Evolutionary conservation across 2,329 filamentous ascomycete genomes (phyloP).

Genomic region (Zymoseptoria tritici): DNA sequence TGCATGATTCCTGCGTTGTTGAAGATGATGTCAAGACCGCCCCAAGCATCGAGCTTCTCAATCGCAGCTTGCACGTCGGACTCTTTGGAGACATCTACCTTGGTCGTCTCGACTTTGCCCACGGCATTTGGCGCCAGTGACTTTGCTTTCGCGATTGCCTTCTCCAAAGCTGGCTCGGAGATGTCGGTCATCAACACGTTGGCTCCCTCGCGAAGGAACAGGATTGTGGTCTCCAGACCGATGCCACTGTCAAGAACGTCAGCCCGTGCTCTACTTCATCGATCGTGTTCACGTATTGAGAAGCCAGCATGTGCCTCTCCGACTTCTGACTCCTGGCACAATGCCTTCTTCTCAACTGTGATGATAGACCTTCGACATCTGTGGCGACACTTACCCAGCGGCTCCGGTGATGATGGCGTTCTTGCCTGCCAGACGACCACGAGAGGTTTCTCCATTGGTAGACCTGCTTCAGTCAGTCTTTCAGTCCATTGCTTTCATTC

Average conservation of each 20-base stretch:
- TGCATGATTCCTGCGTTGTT: conserved; percentile 99
- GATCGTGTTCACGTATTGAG: neutral
- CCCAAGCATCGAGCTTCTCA: conserved; percentile 70
- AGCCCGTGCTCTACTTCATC: neutral
- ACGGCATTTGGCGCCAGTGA: conserved; percentile 54
- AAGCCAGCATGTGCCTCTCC: neutral
- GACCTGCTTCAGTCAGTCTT: conserved; percentile 11
- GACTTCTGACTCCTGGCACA: neutral
- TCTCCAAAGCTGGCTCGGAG: conserved; percentile 68
- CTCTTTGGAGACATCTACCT: conserved; percentile 82
- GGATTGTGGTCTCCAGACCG: conserved; percentile 82
- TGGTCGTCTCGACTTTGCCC: conserved; percentile 53
- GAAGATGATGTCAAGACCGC: conserved; percentile 86
- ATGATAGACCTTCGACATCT: neutral
- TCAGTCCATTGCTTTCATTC: neutral
- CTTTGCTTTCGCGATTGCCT: conserved; percentile 66
- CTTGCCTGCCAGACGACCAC: conserved; percentile 53
- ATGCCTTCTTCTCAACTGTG: neutral
- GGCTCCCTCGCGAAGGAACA: conserved; percentile 84
- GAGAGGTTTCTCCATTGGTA: conserved; percentile 9
- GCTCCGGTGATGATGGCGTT: conserved; percentile 75
- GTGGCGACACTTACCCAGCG: conserved; percentile 57
- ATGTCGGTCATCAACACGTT: conserved; percentile 81
- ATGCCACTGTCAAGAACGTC: conserved; percentile 59
- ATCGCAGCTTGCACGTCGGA: conserved; percentile 67